Evolutionary conservation across 2,329 filamentous ascomycete species (phyloP), one percentile per base, ranked within the genome.

Genomic region (Diaporthe helianthi): DNA sequence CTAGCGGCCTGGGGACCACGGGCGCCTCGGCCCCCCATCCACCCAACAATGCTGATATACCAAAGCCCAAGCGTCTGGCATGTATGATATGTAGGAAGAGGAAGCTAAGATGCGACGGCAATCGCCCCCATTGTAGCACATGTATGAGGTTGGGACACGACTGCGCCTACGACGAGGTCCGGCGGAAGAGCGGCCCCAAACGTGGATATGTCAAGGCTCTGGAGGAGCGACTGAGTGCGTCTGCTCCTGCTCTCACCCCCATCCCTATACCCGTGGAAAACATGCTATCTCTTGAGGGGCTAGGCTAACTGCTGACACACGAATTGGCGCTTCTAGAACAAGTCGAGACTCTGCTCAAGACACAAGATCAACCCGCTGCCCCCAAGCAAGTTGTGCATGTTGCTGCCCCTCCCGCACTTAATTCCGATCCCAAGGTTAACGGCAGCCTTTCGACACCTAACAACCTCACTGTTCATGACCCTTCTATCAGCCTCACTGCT

Each of bases 181-280:
- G 94, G 78, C 93, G 93, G 82, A 97, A 97, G 87, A 97, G 94
- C 79, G 94, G 94, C 3, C 94, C 94, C 2, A 97, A 97, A 83
- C 87, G 94, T 78, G 94, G 94, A 75, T 97, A 98, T 78, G 94
- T 97, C 71, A 97, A 97, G 84, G 91, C 94, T 70, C 82, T 98
- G 74, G 96, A 98, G 80, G 94, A 97, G 78, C 89, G 96, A 79
- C 82, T 99, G 76, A 94, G 94, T 97, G 85, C 83, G 92, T 71
- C 55, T 33, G 47, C 51, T 63, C 17, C 38, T n/a, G 10, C 26
- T 10, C 51, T 46, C 12, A 13, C 4, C 22, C 53, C 36, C 13
- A 22, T 60, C 46, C 19, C n/a, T 54, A 8, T 60, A 4, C 49
- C 22, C 29, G 22, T 22, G 15, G 31, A 31, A 4, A n/a, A 52